Base-by-base conservation (phyloP, 2,329 filamentous ascomycete species). In the Fusarium metavorans region DNA sequence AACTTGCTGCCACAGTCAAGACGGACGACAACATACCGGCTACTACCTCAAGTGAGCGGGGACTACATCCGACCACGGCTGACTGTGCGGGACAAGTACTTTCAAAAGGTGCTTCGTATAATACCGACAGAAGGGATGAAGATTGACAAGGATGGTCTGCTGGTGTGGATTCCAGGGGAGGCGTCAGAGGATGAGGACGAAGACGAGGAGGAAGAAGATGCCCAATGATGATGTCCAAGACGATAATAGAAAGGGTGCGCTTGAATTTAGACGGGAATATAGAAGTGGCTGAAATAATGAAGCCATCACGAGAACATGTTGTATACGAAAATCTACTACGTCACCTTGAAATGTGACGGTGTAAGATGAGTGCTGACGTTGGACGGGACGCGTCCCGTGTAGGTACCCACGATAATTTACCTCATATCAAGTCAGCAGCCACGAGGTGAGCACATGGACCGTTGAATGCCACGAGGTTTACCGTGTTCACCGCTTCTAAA, bases 81-180 rank as follows among this genome's bases (percentile, higher is more conserved):
- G 71, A 90, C 93, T 71, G 94, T 98, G 43, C 89, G 94, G 71
- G 96, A 98, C 85, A 92, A 93, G 77, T 97, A 98, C 79, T 98
- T 98, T 83, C 95, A 97, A 81, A 98, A 98, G 87, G 92, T 93
- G 48, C 83, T 98, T 70, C 91, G 93, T 72, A 92, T 98, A 27
- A 90, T 95, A 69, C 92, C 94, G 3, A 96, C 94, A 0, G 93
- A 92, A 79, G 93, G 92, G 25, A 92, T 92, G 85, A 90, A 88
- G 81, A 84, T 85, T 60, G 90, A 91, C 68, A 92, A 92, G 82
- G 90, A 92, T 5, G 91, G 91, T 0, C 79, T 93, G 25, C 77
- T 92, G 75, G 79, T 93, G 25, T 93, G 91, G 91, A 86, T 93
- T 39, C 86, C 85, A 14, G 83, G 72, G 30, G 81, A 65, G 75